These are phyloP conservation scores for Penicillium herquei DNA, from an alignment of 495 filamentous ascomycete genomes.

Conservation along the genomic window DNA sequence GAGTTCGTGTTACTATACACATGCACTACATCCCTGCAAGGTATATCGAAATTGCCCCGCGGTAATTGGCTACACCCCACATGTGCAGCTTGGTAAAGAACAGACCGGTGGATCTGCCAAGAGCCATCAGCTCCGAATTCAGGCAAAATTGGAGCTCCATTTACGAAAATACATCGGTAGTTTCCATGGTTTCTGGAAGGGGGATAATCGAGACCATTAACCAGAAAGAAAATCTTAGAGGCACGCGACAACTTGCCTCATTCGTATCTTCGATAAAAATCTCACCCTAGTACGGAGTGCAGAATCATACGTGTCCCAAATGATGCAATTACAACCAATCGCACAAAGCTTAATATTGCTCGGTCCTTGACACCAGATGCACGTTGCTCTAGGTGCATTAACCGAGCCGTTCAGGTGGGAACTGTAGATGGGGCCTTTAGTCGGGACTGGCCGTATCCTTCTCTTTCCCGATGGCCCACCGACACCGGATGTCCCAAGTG, in stretches of 20 bases:
- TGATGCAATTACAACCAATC: not conserved
- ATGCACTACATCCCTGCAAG: too few relatives aligned
- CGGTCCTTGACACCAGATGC: not conserved
- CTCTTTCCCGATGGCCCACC: not conserved
- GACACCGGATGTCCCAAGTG: not conserved
- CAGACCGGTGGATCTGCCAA: not conserved
- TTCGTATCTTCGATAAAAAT: not conserved
- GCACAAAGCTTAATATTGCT: not conserved
- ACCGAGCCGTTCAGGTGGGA: not conserved
- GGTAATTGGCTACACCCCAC: not conserved
- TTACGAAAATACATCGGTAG: not conserved
- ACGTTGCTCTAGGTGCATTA: not conserved
- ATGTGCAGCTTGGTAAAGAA: too few relatives aligned
- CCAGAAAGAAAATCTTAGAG: not conserved
- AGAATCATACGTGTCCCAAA: not conserved
- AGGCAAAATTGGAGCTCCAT: not conserved
- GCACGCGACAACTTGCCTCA: conserved; percentile 3
- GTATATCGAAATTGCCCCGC: not conserved
- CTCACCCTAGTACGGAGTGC: not conserved
- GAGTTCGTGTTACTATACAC: not conserved
- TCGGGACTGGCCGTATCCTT: not conserved
- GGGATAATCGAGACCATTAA: not conserved
- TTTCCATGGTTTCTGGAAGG: not conserved
- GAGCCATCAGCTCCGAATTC: not conserved
- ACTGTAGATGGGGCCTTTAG: not conserved